Base-by-base conservation (phyloP, 257 asterid species). In the Prunella vulgaris region DNA sequence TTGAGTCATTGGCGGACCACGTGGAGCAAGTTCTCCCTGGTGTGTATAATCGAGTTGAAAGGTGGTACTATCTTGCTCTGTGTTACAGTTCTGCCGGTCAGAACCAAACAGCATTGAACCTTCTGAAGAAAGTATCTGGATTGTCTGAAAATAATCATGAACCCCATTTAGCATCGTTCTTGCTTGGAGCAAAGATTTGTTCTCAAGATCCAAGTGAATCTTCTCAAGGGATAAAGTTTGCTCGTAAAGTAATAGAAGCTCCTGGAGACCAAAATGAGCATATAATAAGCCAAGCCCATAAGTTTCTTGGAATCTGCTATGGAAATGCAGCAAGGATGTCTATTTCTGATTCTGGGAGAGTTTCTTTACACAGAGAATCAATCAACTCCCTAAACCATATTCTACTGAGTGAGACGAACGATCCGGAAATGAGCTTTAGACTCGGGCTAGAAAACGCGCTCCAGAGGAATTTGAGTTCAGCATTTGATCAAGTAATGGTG, bases 61-160 rank as follows among this genome's bases (percentile, higher is more conserved):
- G 96, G 53, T 92, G 98, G 98, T 90, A 88, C 74, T 83, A 88
- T 82, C 97, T 92, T 58, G 95, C 96, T 53, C 93, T 92, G 8
- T 90, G 93, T 79, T 90, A 86, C 59, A 78, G 89, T 18, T 85
- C 97, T 49, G 84, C 87, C 10, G 95, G 93, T 32, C 93, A 88
- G 76, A 69, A 81, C 75, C 77, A 75, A 32, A 76, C 86, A 0
- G 90, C 97, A 0, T 68, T 90, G 20, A 76, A 81, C 68, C 93
- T 92, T 76, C 75, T 92, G 15, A 85, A 82, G 84, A 92, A 88
- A 70, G 86, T 78, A 2, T 73, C 83, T 0, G 85, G 88, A 20
- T 10, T 46, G 60, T 85, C 96, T 1, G 97, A 87, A 75, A 78
- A 77, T 52, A 84, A 76, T 51, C 64, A 63, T 22, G 75, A 68